Evolutionary conservation across 2,329 filamentous ascomycete species (phyloP).

Genomic region (Cadophora sp.): DNA sequence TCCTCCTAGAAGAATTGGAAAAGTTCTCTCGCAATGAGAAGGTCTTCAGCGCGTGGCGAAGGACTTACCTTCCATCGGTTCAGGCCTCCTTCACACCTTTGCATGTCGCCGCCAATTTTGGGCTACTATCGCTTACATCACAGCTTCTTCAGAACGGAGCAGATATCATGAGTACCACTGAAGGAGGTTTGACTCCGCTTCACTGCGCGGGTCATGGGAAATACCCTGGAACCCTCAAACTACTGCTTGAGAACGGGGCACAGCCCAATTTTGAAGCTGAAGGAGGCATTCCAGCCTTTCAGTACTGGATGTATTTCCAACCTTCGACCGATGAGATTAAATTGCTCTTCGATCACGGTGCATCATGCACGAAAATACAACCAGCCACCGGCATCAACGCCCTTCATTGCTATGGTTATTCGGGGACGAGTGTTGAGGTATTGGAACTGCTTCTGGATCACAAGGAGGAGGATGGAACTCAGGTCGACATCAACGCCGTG

Average conservation of each 20-base stretch:
- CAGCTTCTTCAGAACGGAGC: slow-evolving; percentile 3
- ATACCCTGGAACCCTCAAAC: neutral
- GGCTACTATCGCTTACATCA: neutral
- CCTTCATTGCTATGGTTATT: neutral
- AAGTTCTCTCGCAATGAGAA: slow-evolving; percentile 12
- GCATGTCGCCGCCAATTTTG: slow-evolving; percentile 3
- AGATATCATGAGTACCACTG: neutral
- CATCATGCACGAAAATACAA: slow-evolving; percentile 1
- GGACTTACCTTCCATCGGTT: neutral
- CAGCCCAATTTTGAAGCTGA: neutral
- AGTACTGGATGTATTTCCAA: neutral
- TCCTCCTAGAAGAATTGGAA: neutral
- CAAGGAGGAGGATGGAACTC: neutral
- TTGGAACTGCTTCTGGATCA: slow-evolving; percentile 8
- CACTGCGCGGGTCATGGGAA: neutral
- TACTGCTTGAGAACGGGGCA: neutral
- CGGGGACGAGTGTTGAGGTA: neutral
- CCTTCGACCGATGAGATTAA: neutral
- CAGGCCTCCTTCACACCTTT: neutral
- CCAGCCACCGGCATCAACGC: neutral
- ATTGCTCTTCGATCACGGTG: slow-evolving; percentile 4
- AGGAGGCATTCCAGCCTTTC: neutral
- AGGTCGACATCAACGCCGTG: slow-evolving; percentile 4
- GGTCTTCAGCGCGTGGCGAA: neutral
- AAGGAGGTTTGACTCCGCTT: neutral